These are phyloP conservation scores for Suhomyces wounanorum DNA, from an alignment of 1,139 yeast species.

Conservation along the genomic window DNA sequence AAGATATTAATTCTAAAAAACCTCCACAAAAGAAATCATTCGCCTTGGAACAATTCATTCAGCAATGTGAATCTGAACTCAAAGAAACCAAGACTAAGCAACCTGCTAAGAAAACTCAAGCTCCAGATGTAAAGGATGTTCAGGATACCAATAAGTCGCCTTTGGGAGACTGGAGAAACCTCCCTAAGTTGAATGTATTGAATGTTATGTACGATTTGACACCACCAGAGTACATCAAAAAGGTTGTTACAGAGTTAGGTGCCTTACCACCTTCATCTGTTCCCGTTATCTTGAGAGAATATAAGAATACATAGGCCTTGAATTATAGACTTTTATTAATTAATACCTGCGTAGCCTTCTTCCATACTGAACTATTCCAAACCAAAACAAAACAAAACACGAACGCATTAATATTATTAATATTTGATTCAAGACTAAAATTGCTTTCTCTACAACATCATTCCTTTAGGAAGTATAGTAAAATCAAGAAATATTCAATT, in stretches of 20 bases:
- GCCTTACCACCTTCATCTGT: conserved; percentile 96
- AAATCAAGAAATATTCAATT: too few species aligned
- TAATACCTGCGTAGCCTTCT: neutral
- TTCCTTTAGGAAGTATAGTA: too few species aligned
- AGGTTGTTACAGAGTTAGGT: conserved; percentile 94
- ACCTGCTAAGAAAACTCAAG: conserved; percentile 25
- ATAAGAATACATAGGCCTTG: conserved; percentile 52
- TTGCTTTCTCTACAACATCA: too few species aligned
- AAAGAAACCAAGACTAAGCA: conserved; percentile 22
- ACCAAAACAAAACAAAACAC: too few species aligned
- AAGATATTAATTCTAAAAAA: conserved; percentile 45
- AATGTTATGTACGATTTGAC: conserved; percentile 92
- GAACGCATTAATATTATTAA: too few species aligned
- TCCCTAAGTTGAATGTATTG: conserved; percentile 67
- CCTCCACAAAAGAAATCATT: conserved; percentile 65
- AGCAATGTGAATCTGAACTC: conserved; percentile 36
- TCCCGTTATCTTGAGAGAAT: conserved; percentile 93
- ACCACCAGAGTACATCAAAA: conserved; percentile 90
- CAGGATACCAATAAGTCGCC: conserved; percentile 35
- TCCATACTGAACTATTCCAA: too few species aligned
- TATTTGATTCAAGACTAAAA: too few species aligned
- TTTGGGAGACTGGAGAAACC: conserved; percentile 64
- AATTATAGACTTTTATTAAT: neutral
- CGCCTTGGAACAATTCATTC: conserved; percentile 66
- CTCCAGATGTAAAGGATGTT: conserved; percentile 12